phyloP scores from a whole-genome alignment of 2,329 filamentous ascomycete genomes.

The Pseudovirgaria hyperparasitica region DNA sequence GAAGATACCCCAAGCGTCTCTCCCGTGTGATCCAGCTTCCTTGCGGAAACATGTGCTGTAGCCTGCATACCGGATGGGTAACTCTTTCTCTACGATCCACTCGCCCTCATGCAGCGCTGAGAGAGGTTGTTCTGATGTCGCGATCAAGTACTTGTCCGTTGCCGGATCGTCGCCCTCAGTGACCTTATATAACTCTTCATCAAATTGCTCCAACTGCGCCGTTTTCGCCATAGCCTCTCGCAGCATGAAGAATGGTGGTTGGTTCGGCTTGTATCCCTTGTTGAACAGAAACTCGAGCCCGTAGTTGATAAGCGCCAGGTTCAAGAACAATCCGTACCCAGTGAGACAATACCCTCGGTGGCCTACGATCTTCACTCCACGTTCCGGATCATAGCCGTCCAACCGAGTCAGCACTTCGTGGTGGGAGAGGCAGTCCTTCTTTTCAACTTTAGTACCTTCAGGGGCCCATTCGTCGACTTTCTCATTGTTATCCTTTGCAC shows the following conservation, averaged over 20 bases:
- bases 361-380: slow-evolving; percentile 86
- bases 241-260: slow-evolving; percentile 80
- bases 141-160: slow-evolving; percentile 70
- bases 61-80: slow-evolving; percentile 80
- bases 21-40: slow-evolving; percentile 82
- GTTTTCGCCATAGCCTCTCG: slow-evolving; percentile 97
- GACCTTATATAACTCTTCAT: slow-evolving; percentile 97
- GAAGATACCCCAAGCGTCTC: slow-evolving; percentile 97
- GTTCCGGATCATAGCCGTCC: slow-evolving; percentile 85
- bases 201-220: slow-evolving; percentile 91
- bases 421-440: slow-evolving; percentile 71
- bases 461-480: slow-evolving; percentile 70
- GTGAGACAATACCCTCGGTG: slow-evolving; percentile 90
- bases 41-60: slow-evolving; percentile 94
- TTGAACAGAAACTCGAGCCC: slow-evolving; percentile 76
- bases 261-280: slow-evolving; percentile 66
- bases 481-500: slow-evolving; percentile 76
- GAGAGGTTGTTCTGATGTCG: slow-evolving; percentile 88
- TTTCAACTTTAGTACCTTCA: slow-evolving; percentile 58
- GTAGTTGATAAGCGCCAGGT: slow-evolving; percentile 84
- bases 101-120: slow-evolving; percentile 87
- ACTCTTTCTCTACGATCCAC: slow-evolving; percentile 73
- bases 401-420: slow-evolving; percentile 84
- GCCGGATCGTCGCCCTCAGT: slow-evolving; percentile 63
- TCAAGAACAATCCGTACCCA: slow-evolving; percentile 79